Base-by-base conservation (phyloP, 208 protist species). In the Angomonas ambiguus region DNA sequence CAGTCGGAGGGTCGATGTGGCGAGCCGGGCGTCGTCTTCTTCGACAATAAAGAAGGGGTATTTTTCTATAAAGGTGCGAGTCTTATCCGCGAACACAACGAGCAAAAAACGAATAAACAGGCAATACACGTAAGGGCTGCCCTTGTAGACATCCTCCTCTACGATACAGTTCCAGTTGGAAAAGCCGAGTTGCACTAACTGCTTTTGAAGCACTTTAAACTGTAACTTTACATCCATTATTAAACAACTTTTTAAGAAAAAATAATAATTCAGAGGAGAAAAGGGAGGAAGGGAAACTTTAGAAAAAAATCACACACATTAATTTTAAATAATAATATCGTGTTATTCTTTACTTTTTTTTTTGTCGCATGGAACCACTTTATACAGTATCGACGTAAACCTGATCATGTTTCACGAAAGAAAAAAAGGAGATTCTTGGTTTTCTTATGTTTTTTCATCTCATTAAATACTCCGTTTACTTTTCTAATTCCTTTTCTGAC, bases 31-130 rank as follows among this genome's bases (percentile, higher is more conserved):
- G 49, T 80, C 78, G 35, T 77, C 69, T 8, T 58, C 42, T 31
- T 88, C 82, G 5, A 88, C 27, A 28, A 88, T 41, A 28, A 88
- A 85, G 76, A 78, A 88, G 11, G 65, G 33, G 62, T 83, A 65
- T 4, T 55, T 64, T 1, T 64, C 71, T 53, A 88, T 48, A 22
- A 88, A 58, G 4, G 41, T 18, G 0, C 67, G 51, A 0, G 76
- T 85, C 0, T 51, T 51, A 5, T 34, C 22, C 5, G 69, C 61
- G 57, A 80, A 88, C 16, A 69, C 64, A 1, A 38, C 60, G 30
- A 76, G 72, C 4, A 81, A 60, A 60, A 85, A 88, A 0, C 79
- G 75, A 28, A 88, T 10, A 57, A 88, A 85, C 13, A 57, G 11
- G 6, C 64, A 70, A 51, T 83, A 85, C 1, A 74, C 69, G 55